phyloP scores from a whole-genome alignment of 306 rosid genomes.

The Heteromeles arbutifolia region DNA sequence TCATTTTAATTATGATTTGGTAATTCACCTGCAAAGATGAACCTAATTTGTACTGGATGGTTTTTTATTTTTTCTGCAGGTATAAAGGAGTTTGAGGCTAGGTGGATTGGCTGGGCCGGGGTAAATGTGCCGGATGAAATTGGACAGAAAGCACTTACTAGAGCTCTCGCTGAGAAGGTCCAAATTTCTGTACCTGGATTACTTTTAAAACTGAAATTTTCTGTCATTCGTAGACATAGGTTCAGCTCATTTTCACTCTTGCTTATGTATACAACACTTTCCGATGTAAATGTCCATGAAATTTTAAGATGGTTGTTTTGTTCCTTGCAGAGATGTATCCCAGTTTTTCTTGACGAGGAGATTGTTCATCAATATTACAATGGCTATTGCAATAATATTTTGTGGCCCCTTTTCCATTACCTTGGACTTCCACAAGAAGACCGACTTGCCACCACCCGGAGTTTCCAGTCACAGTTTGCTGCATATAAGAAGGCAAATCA shows the following conservation, averaged over 20 bases:
- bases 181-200: not conserved
- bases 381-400: slow-evolving; percentile 86
- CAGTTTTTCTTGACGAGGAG: slow-evolving; percentile 90
- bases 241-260: not conserved
- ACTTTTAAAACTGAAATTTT: not conserved
- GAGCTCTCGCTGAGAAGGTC: slow-evolving; percentile 85
- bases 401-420: slow-evolving; percentile 95
- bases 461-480: slow-evolving; percentile 85
- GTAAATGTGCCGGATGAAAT: slow-evolving; percentile 79
- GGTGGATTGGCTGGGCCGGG: slow-evolving; percentile 99
- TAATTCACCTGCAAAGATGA: slow-evolving; percentile 3
- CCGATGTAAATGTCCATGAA: not conserved
- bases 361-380: slow-evolving; percentile 87
- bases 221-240: not conserved
- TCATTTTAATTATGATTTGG: not conserved
- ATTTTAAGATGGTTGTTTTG: slow-evolving; percentile 10
- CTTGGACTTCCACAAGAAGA: slow-evolving; percentile 97
- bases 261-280: not conserved
- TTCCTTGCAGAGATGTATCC: slow-evolving; percentile 65
- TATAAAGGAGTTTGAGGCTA: slow-evolving; percentile 77
- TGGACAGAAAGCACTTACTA: slow-evolving; percentile 82
- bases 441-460: slow-evolving; percentile 90
- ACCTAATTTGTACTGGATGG: slow-evolving; percentile 11
- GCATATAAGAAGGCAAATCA: slow-evolving; percentile 88
- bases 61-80: slow-evolving; percentile 35